phyloP scores from a whole-genome alignment of 805 yeast species.

The Limtongia smithiae region DNA sequence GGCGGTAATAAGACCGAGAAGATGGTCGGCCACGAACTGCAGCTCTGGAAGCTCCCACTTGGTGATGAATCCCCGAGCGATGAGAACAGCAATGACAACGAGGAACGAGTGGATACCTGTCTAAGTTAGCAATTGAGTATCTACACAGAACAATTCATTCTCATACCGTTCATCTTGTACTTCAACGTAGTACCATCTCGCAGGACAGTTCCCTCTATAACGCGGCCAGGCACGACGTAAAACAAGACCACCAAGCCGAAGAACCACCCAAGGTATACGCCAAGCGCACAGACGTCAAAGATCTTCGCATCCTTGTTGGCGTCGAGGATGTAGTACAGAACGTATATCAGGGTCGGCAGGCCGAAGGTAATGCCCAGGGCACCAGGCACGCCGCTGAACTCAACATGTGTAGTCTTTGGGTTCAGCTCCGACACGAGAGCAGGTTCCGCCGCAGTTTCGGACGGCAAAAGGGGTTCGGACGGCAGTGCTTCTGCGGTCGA shows the following conservation, averaged over 20 bases:
- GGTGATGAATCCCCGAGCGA: conserved; percentile 51
- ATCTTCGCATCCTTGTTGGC: conserved; percentile 35
- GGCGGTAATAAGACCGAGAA: conserved; percentile 59
- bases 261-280: conserved; percentile 71
- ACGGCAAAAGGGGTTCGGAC: conserved; percentile 9
- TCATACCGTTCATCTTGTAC: conserved; percentile 79
- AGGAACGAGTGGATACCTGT: conserved; percentile 42
- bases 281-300: conserved; percentile 45
- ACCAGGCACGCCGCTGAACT: conserved; percentile 78
- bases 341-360: conserved; percentile 60
- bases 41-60: conserved; percentile 54
- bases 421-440: conserved; percentile 40
- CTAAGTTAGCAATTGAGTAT: neutral
- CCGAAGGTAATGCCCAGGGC: conserved; percentile 62
- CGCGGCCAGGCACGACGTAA: conserved; percentile 60
- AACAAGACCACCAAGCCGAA: conserved; percentile 61
- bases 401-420: conserved; percentile 67
- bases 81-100: conserved; percentile 42
- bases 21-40: conserved; percentile 66
- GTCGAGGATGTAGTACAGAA: conserved; percentile 61
- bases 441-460: neutral
- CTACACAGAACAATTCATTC: neutral
- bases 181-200: conserved; percentile 70
- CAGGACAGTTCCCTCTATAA: conserved; percentile 59
- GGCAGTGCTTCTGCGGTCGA: conserved; percentile 1